Conservation (phyloP, 495 filamentous ascomycete genomes). For the Rhizodiscina lignyota region DNA sequence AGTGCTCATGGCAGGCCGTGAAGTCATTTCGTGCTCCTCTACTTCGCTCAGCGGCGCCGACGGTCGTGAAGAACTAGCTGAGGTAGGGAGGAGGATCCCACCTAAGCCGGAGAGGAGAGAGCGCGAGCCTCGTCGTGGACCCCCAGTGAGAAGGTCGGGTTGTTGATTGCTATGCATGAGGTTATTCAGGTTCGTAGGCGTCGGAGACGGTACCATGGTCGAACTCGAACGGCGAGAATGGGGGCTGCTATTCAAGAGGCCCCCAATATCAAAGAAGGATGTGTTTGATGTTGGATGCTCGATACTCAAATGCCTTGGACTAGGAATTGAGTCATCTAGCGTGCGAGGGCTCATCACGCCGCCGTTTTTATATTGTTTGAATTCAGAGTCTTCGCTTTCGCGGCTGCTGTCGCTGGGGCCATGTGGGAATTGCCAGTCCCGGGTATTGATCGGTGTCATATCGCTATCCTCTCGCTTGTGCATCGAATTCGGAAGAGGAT, state of each 20-base stretch:
- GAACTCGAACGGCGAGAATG: constrained; percentile 22
- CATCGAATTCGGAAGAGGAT: constrained; percentile 9
- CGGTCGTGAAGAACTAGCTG: neutral
- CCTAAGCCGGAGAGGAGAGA: constrained; percentile 14
- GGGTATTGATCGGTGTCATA: constrained; percentile 2
- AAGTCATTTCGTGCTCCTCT: neutral
- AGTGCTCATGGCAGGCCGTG: neutral
- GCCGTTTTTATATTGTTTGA: no score
- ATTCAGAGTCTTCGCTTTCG: constrained; percentile 10
- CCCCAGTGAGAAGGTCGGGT: no score
- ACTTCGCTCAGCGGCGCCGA: neutral
- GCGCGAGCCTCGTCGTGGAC: constrained; percentile 13
- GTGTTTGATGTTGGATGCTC: constrained; percentile 1
- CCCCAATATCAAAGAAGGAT: constrained; percentile 22
- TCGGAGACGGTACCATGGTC: constrained; percentile 21
- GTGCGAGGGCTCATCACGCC: no score
- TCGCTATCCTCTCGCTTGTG: constrained; percentile 3
- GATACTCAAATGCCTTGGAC: constrained; percentile 8
- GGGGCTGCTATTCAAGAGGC: constrained; percentile 17
- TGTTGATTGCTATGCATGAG: no score
- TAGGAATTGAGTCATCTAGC: constrained; percentile 7
- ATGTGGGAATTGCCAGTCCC: constrained; percentile 6
- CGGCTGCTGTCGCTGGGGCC: constrained; percentile 2
- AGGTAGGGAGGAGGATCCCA: constrained; percentile 6
- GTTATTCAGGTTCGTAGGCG: no score